Evolutionary conservation across 2,329 filamentous ascomycete species (phyloP), one percentile per base, ranked within the genome.

Genomic region (Cordyceps militaris): DNA sequence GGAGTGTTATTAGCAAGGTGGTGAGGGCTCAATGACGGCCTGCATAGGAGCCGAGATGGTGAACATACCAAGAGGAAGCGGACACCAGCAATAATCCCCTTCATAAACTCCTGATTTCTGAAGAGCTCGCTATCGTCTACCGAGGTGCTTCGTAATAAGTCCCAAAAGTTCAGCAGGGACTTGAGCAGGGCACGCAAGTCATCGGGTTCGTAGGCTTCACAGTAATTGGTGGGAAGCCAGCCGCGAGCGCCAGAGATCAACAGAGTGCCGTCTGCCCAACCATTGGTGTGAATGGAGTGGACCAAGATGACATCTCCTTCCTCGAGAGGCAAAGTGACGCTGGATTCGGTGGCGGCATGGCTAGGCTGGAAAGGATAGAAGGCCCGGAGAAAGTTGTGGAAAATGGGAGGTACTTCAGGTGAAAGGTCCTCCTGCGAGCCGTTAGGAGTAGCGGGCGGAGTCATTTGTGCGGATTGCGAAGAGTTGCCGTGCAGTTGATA

Each of bases 181-280:
- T 90, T 91, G 36, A 99, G 78, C 23, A 99, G 79, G 62, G 85
- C 91, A 56, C 86, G 84, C 79, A 97, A 92, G 62, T 91, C 86
- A 23, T 91, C 84, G 47, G 93, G 91, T 63, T 97, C 90, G 70
- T 97, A 99, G 10, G 90, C 82, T 69, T 97, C 92, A 76, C 94
- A 99, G 71, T 97, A 99, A 72, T 99, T 99, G 9, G 94, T 99
- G 3, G 94, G 94, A 60, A 99, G 77, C 94, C 94, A 99, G 61
- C 94, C 94, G 64, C 94, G 83, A 52, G 88, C 88, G 26, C 93
- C 93, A 3, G 91, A 90, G 24, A 87, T 82, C 61, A 99, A 75
- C 42, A 97, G 78, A 1, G 94, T 99, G 53, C 94, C 94, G 71
- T 99, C 94, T 32, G 94, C 94, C 94, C 94, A 99, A 64, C 94